Evolutionary conservation across 2,329 filamentous ascomycete species (phyloP), one percentile per base, ranked within the genome.

Genomic region (Davidsoniella eucalypti): DNA sequence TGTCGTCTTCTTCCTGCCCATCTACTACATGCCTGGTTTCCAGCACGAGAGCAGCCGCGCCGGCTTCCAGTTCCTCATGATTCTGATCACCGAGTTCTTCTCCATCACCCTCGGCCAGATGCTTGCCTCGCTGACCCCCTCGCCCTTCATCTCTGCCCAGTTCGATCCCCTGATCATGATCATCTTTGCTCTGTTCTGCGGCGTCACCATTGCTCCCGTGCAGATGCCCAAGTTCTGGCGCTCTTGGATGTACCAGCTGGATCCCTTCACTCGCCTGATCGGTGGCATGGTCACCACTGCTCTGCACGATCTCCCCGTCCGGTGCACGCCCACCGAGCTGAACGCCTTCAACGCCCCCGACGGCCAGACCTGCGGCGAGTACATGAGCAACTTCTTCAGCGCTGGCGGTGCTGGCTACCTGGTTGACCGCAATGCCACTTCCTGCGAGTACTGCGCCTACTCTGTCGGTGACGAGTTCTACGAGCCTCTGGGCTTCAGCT

Each of bases 21-120:
- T 94, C 3, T 94, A 94, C 71, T 94, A 82, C 64, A 82, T 92
- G 61, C 84, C 86, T 0, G 84, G 84, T 0, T 77, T 94, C 61
- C 75, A 81, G 57, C 59, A 63, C 2, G 72, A 72, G 0, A 65
- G 77, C 0, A 72, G 69, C 2, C 76, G 84, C 4, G 84, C 87
- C 0, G 87, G 87, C 0, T 92, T 88, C 64, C 84, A 90, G 61
- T 93, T 93, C 72, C 69, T 94, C 61, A 86, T 93, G 67, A 66
- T 93, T 3, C 71, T 94, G 49, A 73, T 90, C 58, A 90, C 84
- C 0, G 87, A 94, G 61, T 63, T 93, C 45, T 94, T 94, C 66
- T 79, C 83, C 7, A 82, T 93, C 38, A 87, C 84, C 0, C 68
- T 94, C 2, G 87, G 75, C 2, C 87, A 90, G 61, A 76, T 76